Conservation (phyloP, 768 basidiomycete species). For the Suillus lakei region DNA sequence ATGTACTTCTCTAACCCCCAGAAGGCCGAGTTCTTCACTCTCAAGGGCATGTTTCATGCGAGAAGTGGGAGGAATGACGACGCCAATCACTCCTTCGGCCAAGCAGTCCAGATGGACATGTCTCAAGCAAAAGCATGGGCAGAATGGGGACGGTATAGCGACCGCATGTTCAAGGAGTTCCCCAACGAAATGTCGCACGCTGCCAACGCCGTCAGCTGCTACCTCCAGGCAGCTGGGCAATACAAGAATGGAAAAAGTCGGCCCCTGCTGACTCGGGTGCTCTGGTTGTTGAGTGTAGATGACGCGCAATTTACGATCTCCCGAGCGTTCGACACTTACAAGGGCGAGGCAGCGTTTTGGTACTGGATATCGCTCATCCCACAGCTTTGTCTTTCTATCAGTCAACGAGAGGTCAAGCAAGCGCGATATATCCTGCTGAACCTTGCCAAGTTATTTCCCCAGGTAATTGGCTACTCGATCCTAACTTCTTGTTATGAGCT, state of each 20-base stretch:
- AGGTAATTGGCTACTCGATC: conserved; percentile 54
- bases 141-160: conserved; percentile 95
- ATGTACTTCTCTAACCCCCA: conserved; percentile 95
- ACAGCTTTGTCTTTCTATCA: conserved; percentile 87
- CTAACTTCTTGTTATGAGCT: conserved; percentile 9
- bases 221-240: conserved; percentile 94
- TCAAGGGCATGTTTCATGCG: conserved; percentile 99
- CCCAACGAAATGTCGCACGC: conserved; percentile 77
- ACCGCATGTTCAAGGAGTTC: conserved; percentile 89
- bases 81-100: conserved; percentile 89
- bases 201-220: conserved; percentile 94
- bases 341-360: conserved; percentile 96
- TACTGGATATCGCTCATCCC: conserved; percentile 99
- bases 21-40: conserved; percentile 97
- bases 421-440: conserved; percentile 88
- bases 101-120: conserved; percentile 97
- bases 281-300: conserved; percentile 97
- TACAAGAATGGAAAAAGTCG: conserved; percentile 95
- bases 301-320: conserved; percentile 74
- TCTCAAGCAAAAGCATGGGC: conserved; percentile 96
- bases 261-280: conserved; percentile 85
- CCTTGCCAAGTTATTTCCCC: conserved; percentile 90
- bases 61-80: conserved; percentile 86
- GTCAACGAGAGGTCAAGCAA: conserved; percentile 91
- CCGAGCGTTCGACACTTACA: conserved; percentile 90